Base-by-base conservation (phyloP, 1,139 yeast genomes). In the Sugiyamaella castrensis region DNA sequence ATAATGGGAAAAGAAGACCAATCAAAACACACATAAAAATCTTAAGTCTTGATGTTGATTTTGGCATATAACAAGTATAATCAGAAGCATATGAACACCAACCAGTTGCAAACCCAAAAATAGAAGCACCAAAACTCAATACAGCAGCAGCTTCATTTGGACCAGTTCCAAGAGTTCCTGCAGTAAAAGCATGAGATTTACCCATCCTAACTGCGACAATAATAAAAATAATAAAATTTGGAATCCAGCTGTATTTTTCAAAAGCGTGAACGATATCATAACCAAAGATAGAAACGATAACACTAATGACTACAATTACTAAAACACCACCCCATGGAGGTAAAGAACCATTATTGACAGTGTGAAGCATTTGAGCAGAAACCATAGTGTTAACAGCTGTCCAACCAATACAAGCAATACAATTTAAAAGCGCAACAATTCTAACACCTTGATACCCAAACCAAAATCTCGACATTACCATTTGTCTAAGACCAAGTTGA, bases 1-100 rank as follows among this genome's bases (percentile, higher is more conserved):
- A 64, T 59, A 87, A 75, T 49, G 97, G 95, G 55, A 77, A 55
- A 57, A 74, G 71, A 61, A 87, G 75, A 57, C 95, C 95, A 45
- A 69, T 55, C 54, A 79, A 66, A 52, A 89, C 80, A 57, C 82
- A 75, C 48, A 77, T 67, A 72, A 88, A 88, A 52, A 87, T 75
- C 66, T 74, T 81, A 61, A 58, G 54, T 37, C 79, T 71, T 66
- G 77, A 78, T 54, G 82, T 80, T 63, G 80, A 74, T 63, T 79
- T 74, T 56, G 79, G 77, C 78, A 87, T 89, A 72, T 88, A 91
- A 46, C 85, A 91, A 48, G 96, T 87, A 71, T 89, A 91, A 71
- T 89, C 97, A 37, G 95, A 81, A 40, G 96, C 94, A 63, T 84
- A 87, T 24, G 96, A 84, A 51, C 95, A 81, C 97, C 97, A 89